These are phyloP conservation scores for Sporothrix euskadiensis DNA, from an alignment of 2,329 filamentous ascomycete species.

Conservation along the genomic window DNA sequence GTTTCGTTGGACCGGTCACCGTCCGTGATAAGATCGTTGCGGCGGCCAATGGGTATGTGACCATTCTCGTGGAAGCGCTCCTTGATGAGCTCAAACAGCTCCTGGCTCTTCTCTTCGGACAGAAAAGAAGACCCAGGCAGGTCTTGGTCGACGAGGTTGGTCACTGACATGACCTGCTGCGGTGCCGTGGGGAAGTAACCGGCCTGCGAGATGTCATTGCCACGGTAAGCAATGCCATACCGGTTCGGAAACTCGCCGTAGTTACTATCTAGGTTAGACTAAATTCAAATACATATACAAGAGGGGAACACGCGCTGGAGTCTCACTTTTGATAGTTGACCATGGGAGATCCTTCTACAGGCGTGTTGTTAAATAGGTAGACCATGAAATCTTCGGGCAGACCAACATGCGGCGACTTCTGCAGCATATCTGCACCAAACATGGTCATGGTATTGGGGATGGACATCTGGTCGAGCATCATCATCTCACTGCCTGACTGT, in stretches of 20 bases:
- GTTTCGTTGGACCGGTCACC: constrained; percentile 69
- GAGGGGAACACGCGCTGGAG: background rate
- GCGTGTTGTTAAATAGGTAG: constrained; percentile 73
- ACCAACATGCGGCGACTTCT: constrained; percentile 79
- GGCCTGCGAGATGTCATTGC: constrained; percentile 49
- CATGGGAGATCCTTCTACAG: constrained; percentile 55
- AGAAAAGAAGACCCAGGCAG: constrained; percentile 76
- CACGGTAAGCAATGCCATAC: constrained; percentile 53
- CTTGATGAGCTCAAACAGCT: constrained; percentile 79
- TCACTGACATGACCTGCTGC: constrained; percentile 86
- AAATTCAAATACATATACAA: no score
- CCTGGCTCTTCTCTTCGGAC: constrained; percentile 82
- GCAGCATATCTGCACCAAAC: constrained; percentile 77
- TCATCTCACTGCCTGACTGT: constrained; percentile 55
- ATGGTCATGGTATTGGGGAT: constrained; percentile 74
- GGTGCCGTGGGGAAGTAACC: constrained; percentile 61
- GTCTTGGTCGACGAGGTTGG: constrained; percentile 77
- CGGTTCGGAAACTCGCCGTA: constrained; percentile 55
- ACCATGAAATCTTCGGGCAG: constrained; percentile 86
- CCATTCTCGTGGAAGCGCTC: constrained; percentile 79
- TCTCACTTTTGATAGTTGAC: constrained; percentile 54
- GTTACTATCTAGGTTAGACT: constrained; percentile 39
- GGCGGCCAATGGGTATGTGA: constrained; percentile 69
- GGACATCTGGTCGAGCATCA: constrained; percentile 63
- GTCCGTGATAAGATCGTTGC: constrained; percentile 74